Percentiles rank a stretch among this genome's conserved stretches.
These are phyloP conservation scores for Heliamphora exappendiculata DNA, from an alignment of 148 eudicot genomes.

Conservation along the genomic window DNA sequence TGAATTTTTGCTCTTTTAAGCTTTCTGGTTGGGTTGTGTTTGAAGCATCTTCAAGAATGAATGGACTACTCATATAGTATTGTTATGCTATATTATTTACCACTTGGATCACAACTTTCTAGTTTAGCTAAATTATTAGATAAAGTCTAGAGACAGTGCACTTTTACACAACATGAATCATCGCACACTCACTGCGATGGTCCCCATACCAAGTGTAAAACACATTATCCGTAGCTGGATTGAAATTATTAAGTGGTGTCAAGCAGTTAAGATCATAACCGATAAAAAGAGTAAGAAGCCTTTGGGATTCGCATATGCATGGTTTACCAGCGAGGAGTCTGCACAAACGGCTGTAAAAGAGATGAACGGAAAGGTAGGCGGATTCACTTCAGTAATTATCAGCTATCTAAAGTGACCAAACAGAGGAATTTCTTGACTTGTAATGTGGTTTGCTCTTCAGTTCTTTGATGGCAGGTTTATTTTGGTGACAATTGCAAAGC, in stretches of 20 bases:
- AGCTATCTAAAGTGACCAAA: neutral
- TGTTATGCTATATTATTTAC: too few relatives aligned
- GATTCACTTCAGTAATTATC: too few relatives aligned
- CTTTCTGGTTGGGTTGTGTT: too few relatives aligned
- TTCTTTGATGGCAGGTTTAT: slow-evolving; percentile 35
- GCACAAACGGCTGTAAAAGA: slow-evolving; percentile 30
- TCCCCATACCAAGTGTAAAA: too few relatives aligned
- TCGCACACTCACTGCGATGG: too few relatives aligned
- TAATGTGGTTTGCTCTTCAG: slow-evolving; percentile 18
- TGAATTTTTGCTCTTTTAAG: slow-evolving; percentile 6
- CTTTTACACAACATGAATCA: too few relatives aligned
- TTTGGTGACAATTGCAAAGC: slow-evolving; percentile 25
- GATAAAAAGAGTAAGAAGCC: slow-evolving; percentile 28
- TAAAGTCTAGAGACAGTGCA: too few relatives aligned
- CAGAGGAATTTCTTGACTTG: neutral
- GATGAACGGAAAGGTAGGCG: slow-evolving; percentile 38
- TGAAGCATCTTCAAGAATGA: neutral
- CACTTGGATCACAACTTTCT: too few relatives aligned
- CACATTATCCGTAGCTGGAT: too few relatives aligned
- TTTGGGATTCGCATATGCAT: slow-evolving; percentile 33
- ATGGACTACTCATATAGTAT: neutral
- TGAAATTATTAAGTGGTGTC: neutral
- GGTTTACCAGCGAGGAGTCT: slow-evolving; percentile 23
- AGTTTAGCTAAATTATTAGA: too few relatives aligned
- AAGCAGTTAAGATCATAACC: slow-evolving; percentile 29